Conservation (phyloP, 768 basidiomycete species). For the Psilocybe cubensis region DNA sequence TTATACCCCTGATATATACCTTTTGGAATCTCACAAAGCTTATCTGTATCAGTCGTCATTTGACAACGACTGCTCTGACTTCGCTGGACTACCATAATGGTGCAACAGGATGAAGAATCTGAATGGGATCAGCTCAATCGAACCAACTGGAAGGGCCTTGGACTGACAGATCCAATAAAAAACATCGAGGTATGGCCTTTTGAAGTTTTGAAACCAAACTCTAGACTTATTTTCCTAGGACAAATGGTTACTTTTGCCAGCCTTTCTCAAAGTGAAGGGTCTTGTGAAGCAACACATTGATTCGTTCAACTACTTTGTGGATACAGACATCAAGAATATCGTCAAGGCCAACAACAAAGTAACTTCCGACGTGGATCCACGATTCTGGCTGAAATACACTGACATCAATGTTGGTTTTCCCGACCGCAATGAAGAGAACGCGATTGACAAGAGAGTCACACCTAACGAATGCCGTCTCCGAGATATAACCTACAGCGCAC, state of each 20-base stretch:
- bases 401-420: conserved; percentile 95
- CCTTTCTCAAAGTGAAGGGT: conserved; percentile 96
- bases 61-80: neutral
- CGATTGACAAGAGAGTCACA: conserved; percentile 82
- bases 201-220: neutral
- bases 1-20: neutral
- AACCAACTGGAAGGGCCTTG: conserved; percentile 74
- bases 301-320: conserved; percentile 98
- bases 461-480: conserved; percentile 97
- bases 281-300: conserved; percentile 99
- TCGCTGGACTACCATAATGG: neutral
- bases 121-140: conserved; percentile 64
- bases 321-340: conserved; percentile 96
- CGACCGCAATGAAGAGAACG: conserved; percentile 81
- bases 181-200: conserved; percentile 75
- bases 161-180: conserved; percentile 90
- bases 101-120: conserved; percentile 26
- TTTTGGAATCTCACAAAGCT: too few relatives aligned
- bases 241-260: conserved; percentile 97
- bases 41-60: neutral
- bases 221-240: conserved; percentile 55
- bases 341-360: conserved; percentile 92
- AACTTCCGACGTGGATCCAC: conserved; percentile 95
- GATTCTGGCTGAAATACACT: conserved; percentile 95
- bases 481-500: conserved; percentile 93